A percentile compares a stretch with the other conserved stretches of the same genome.
Evolutionary conservation across 805 yeast genomes (phyloP).

Genomic region (Spathaspora arborariae): DNA sequence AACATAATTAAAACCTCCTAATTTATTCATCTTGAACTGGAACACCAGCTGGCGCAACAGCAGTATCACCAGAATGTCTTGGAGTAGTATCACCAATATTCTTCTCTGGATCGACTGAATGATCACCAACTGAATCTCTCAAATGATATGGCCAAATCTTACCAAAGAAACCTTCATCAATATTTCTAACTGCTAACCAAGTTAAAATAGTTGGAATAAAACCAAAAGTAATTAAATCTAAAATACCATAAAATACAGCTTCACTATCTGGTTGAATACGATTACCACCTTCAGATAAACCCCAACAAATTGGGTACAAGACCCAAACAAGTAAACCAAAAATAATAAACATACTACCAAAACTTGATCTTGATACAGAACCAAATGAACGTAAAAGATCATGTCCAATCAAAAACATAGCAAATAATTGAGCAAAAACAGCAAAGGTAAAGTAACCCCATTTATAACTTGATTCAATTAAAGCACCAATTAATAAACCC

Average conservation of each 20-base stretch:
- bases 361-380: not conserved
- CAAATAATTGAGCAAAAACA: slow-evolving; percentile 38
- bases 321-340: slow-evolving; percentile 43
- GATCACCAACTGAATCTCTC: slow-evolving; percentile 4
- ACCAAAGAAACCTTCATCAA: slow-evolving; percentile 27
- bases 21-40: slow-evolving; percentile 6
- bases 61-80: slow-evolving; percentile 45
- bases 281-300: slow-evolving; percentile 61
- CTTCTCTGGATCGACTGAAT: slow-evolving; percentile 6
- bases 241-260: slow-evolving; percentile 55
- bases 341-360: slow-evolving; percentile 13
- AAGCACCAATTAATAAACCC: slow-evolving; percentile 52
- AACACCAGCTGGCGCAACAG: slow-evolving; percentile 21
- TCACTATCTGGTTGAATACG: slow-evolving; percentile 56
- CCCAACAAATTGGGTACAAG: slow-evolving; percentile 49
- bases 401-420: slow-evolving; percentile 26
- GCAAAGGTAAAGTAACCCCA: slow-evolving; percentile 69
- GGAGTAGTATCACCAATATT: slow-evolving; percentile 18
- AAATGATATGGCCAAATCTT: slow-evolving; percentile 13
- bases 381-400: slow-evolving; percentile 6
- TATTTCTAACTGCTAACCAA: slow-evolving; percentile 19
- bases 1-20: too few species aligned
- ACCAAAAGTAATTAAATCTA: slow-evolving; percentile 47
- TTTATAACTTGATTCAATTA: slow-evolving; percentile 54
- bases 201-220: slow-evolving; percentile 37